A percentile compares a stretch with the other conserved stretches of the same genome.
phyloP scores from a whole-genome alignment of 208 protist species.

The Wallacemonas collosoma region DNA sequence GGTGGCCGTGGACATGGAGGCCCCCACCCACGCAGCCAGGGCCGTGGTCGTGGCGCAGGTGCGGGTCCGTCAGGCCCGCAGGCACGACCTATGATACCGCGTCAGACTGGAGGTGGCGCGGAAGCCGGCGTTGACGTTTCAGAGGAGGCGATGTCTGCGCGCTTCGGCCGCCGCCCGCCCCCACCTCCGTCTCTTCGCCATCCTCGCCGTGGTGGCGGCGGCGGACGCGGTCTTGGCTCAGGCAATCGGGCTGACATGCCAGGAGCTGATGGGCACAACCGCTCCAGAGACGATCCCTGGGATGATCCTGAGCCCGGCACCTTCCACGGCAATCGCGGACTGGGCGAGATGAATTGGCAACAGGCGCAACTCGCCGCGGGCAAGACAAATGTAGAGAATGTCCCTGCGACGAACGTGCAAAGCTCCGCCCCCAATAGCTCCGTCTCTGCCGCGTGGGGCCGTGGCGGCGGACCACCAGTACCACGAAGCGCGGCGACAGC shows the following conservation, averaged over 20 bases:
- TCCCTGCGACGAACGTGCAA: constrained; percentile 1
- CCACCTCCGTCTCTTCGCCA: constrained; percentile 1
- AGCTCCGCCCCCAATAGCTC: no score
- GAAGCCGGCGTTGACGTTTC: constrained; percentile 24
- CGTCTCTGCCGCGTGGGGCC: no score
- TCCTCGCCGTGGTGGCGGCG: constrained; percentile 15
- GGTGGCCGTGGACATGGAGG: constrained; percentile 7
- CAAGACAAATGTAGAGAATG: background rate
- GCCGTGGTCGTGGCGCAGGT: background rate
- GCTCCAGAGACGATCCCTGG: constrained; percentile 56
- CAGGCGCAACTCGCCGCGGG: constrained; percentile 49
- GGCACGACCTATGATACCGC: background rate
- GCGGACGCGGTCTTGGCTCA: background rate
- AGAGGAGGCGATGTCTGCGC: constrained; percentile 33
- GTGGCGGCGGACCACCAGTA: no score
- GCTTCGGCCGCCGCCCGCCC: constrained; percentile 39
- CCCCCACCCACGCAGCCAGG: background rate
- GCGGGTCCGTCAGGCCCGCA: background rate
- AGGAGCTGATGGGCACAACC: constrained; percentile 8
- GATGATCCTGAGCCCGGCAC: constrained; percentile 79
- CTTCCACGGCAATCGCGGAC: constrained; percentile 64
- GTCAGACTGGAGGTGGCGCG: background rate
- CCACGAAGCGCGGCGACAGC: no score
- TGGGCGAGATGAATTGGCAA: constrained; percentile 79
- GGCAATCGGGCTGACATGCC: background rate